Conservation (phyloP, 306 rosid genomes). For the Prosopis cineraria region DNA sequence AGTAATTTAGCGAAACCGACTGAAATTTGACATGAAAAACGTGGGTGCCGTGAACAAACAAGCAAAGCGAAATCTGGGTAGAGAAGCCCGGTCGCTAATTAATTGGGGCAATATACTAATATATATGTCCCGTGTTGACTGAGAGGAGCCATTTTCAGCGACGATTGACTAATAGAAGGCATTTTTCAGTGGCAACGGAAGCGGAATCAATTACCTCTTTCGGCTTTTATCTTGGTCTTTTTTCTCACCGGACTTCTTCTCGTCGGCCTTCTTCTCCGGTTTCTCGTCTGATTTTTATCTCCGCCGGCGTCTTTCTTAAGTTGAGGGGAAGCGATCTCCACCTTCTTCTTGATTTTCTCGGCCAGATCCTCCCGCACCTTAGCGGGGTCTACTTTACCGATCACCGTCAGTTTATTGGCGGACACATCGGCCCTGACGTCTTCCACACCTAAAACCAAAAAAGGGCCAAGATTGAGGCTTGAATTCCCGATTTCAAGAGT, state of each 20-base stretch:
- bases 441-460: constrained; percentile 59
- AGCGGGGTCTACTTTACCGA: constrained; percentile 62
- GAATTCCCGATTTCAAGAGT: neutral
- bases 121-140: neutral
- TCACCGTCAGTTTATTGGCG: constrained; percentile 65
- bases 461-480: neutral
- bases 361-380: constrained; percentile 55
- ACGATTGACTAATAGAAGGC: too few relatives aligned
- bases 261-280: constrained; percentile 42
- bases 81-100: neutral
- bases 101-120: neutral
- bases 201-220: constrained; percentile 41
- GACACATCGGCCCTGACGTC: constrained; percentile 56
- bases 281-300: constrained; percentile 47
- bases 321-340: constrained; percentile 68
- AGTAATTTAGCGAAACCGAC: neutral
- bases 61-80: neutral
- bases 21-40: neutral
- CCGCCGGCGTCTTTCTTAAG: constrained; percentile 63
- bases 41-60: neutral
- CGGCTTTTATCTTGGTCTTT: constrained; percentile 60
- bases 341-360: constrained; percentile 66
- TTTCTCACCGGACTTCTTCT: constrained; percentile 55
- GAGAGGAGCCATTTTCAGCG: constrained; percentile 4
- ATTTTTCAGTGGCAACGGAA: neutral